Conservation (phyloP, 2,329 filamentous ascomycete genomes). For the Lecanicillium sp. region DNA sequence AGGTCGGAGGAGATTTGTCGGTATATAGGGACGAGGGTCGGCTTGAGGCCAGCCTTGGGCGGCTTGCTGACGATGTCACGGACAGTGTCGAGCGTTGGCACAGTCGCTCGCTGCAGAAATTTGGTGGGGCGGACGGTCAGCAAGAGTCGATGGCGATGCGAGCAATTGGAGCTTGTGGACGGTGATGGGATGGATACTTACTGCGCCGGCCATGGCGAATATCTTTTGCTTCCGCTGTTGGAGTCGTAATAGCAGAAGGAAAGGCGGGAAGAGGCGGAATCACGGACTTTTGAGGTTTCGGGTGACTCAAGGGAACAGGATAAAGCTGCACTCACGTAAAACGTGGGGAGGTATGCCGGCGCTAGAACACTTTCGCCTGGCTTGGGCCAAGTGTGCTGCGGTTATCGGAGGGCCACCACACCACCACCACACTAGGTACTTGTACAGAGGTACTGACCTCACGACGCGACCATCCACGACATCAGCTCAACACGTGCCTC, state of each 20-base stretch:
- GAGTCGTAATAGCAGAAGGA: neutral
- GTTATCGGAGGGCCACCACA: conserved; percentile 3
- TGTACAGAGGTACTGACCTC: too few relatives aligned
- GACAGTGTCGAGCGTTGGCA: conserved; percentile 39
- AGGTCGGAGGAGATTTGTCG: conserved; percentile 85
- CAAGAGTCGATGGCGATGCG: neutral
- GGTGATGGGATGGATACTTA: conserved; percentile 12
- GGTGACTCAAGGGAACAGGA: too few relatives aligned
- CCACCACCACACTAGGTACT: too few relatives aligned
- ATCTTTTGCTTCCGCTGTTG: neutral
- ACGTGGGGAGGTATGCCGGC: too few relatives aligned
- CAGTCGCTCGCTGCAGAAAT: conserved; percentile 27
- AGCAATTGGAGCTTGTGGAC: too few relatives aligned
- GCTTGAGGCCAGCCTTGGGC: conserved; percentile 18
- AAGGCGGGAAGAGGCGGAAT: neutral
- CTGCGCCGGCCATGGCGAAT: conserved; percentile 19
- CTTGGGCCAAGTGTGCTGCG: neutral
- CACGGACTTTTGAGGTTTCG: too few relatives aligned
- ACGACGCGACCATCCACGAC: too few relatives aligned
- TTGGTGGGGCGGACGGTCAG: conserved; percentile 8
- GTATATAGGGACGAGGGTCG: conserved; percentile 75
- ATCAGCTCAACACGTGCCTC: too few relatives aligned
- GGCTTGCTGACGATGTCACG: conserved; percentile 32
- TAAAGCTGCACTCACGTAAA: too few relatives aligned
- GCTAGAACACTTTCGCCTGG: too few relatives aligned